A percentile compares a stretch with the other conserved stretches of the same genome.
Evolutionary conservation across 2,329 filamentous ascomycete species (phyloP).

Genomic region (Diaporthe humulicola): DNA sequence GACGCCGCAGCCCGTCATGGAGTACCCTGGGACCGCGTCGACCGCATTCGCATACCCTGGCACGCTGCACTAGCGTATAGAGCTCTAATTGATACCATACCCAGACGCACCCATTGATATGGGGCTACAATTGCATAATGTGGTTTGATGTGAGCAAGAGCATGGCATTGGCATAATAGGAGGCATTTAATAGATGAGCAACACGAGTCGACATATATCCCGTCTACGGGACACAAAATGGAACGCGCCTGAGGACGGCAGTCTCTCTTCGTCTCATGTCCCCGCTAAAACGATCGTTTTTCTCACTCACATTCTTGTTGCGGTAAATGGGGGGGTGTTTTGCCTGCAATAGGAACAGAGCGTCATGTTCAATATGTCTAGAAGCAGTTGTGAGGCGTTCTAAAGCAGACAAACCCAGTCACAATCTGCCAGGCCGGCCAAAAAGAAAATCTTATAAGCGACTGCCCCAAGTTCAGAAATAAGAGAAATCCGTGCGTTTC

Average conservation of each 20-base stretch:
- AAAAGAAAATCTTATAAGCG: neutral
- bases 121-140: neutral
- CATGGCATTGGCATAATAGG: neutral
- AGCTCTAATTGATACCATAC: neutral
- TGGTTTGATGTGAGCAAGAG: neutral
- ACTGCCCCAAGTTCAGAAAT: neutral
- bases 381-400: neutral
- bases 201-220: neutral
- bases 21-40: constrained; percentile 33
- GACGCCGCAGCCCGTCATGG: constrained; percentile 27
- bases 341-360: neutral
- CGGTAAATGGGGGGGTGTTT: no score
- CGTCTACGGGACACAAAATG: neutral
- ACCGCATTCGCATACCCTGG: constrained; percentile 15
- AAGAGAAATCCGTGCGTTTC: neutral
- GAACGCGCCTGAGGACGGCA: no score
- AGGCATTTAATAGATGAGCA: neutral
- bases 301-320: no score
- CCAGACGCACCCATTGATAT: neutral
- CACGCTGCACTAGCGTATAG: neutral
- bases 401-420: neutral
- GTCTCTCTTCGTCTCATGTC: neutral
- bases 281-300: neutral
- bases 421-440: no score
- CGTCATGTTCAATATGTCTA: neutral